Percentiles rank a stretch among this genome's conserved stretches.
Conservation (phyloP, 768 basidiomycete genomes). For the Melanogaster broomeanus region DNA sequence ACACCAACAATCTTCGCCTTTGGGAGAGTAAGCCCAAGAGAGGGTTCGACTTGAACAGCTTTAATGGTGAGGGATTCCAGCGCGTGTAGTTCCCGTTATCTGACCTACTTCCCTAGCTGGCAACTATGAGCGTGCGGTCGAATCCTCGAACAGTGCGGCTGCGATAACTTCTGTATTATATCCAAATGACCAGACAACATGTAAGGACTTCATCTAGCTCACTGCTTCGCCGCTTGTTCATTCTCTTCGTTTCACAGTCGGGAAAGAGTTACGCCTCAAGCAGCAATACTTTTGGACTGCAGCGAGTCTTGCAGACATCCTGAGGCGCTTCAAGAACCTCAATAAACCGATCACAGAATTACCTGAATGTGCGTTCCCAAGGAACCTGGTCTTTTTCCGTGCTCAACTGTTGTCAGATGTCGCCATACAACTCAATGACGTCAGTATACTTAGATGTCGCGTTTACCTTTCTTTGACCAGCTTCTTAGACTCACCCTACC, state of each 20-base stretch:
- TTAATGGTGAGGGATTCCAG: slow-evolving; percentile 66
- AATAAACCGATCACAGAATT: slow-evolving; percentile 79
- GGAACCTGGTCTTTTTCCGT: neutral
- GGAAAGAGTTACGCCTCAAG: slow-evolving; percentile 87
- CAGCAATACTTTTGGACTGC: slow-evolving; percentile 98
- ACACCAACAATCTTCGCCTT: slow-evolving; percentile 85
- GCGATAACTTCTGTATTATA: slow-evolving; percentile 95
- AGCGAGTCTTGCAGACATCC: slow-evolving; percentile 84
- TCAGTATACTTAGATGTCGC: slow-evolving; percentile 33
- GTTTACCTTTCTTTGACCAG: slow-evolving; percentile 1
- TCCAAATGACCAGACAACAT: slow-evolving; percentile 87
- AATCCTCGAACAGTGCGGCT: slow-evolving; percentile 85
- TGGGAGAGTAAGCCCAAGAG: slow-evolving; percentile 88
- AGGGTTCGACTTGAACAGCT: slow-evolving; percentile 91
- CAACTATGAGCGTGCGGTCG: slow-evolving; percentile 89
- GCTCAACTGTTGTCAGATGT: slow-evolving; percentile 50
- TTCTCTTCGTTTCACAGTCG: slow-evolving; percentile 46
- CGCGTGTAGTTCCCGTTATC: neutral
- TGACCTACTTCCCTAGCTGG: slow-evolving; percentile 56
- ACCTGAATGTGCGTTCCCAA: slow-evolving; percentile 65
- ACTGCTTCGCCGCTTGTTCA: neutral
- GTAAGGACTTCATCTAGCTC: slow-evolving; percentile 32
- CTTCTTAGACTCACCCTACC: slow-evolving; percentile 83
- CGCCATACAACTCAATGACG: slow-evolving; percentile 95
- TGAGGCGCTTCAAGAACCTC: slow-evolving; percentile 91